Base-by-base conservation (phyloP, 192 early-diverging fungal species). In the Coemansia sp. region DNA sequence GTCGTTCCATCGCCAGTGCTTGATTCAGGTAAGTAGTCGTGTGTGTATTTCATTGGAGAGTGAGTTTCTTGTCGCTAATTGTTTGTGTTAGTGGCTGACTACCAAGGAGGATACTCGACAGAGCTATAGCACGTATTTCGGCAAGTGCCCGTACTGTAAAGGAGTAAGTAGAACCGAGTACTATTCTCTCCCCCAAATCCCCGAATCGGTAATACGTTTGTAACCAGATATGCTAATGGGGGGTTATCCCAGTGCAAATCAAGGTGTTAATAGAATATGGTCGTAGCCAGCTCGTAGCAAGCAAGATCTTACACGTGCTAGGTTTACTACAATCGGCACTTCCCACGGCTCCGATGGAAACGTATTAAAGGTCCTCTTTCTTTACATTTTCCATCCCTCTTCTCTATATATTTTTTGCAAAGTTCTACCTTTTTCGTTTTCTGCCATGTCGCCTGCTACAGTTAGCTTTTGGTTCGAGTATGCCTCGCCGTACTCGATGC, bases 381-480 rank as follows among this genome's bases (percentile, higher is more conserved):
- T 37, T 50, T 23, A 14, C 1, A 0, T 1, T 52, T 14, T 34
- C 20, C 26, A 63, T n/a, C 43, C 14, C 23, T 0, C 14, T 20
- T 13, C 36, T 45, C 37, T 8, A 65, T 10, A 28, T 38, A 42
- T 31, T 18, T 48, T 3, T 50, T 47, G 3, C 11, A 53, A 56
- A 33, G 3, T 6, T 14, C 41, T 42, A 14, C 20, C 16, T 31
- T 31, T 31, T 31, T 4, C 31, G 31, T 4, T 31, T 31, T 31
- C 31, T 64, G 23, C 13, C 53, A 64, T 68, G 65, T 31, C 43
- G 7, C 66, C 61, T 31, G 9, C 57, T 3, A 50, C 52, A 1
- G 16, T 83, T 5, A 53, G 41, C 61, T 83, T 83, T 52, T 83
- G 81, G 81, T 83, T 83, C 64, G 81, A 83, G 67, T 83, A 60